Evolutionary conservation across 257 asterid genomes (phyloP).

Genomic region (Solanum dulcamara): DNA sequence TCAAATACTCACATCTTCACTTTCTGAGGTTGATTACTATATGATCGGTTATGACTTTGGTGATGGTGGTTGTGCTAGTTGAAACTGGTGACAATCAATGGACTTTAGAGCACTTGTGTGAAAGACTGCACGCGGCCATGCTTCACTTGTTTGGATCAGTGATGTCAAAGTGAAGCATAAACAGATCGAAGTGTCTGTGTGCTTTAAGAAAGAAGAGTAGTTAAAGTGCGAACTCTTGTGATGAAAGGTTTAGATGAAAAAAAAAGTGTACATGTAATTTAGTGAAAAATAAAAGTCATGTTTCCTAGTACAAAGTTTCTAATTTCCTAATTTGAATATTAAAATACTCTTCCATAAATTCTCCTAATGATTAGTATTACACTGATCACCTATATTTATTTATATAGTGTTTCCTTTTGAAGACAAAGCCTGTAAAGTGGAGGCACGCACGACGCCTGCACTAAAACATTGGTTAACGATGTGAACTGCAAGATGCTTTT

Average conservation of each 20-base stretch:
- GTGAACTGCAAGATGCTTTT: background rate
- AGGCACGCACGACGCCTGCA: background rate
- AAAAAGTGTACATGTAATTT: background rate
- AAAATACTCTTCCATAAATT: background rate
- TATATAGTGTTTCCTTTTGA: background rate
- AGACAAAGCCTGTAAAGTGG: background rate
- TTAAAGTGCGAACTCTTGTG: background rate
- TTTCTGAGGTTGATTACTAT: background rate
- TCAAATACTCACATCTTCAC: background rate
- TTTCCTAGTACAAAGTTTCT: background rate
- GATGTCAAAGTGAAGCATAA: background rate
- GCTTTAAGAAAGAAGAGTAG: background rate
- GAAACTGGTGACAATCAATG: background rate
- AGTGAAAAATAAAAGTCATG: background rate
- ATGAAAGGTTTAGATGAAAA: background rate
- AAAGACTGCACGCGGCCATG: background rate
- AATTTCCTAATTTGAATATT: background rate
- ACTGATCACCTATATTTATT: background rate
- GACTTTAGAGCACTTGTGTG: background rate
- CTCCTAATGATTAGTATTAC: background rate
- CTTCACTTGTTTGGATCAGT: background rate
- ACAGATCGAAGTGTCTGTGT: background rate
- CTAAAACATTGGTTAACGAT: background rate
- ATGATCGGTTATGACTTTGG: background rate
- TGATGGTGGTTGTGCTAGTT: background rate